Conservation (phyloP, 345 rosid genomes). For the Boechera retrofracta region DNA sequence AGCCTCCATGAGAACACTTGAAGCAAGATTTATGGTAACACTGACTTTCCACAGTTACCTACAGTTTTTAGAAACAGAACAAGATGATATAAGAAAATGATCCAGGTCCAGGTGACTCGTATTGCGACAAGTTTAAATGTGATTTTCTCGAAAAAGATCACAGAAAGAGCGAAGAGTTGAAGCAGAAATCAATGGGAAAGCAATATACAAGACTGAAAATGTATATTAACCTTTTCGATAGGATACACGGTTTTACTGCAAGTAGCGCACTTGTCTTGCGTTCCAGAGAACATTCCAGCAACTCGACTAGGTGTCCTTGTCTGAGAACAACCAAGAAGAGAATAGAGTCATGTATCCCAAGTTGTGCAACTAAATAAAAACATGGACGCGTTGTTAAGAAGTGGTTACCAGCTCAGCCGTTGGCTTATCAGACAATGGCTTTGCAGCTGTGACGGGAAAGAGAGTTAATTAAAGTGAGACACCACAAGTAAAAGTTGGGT, state of each 20-base stretch:
- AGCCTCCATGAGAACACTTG: slow-evolving; percentile 97
- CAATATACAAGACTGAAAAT: neutral
- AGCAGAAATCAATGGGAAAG: neutral
- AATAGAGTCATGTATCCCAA: slow-evolving; percentile 19
- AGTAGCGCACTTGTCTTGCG: slow-evolving; percentile 95
- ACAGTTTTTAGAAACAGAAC: neutral
- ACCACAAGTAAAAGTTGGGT: slow-evolving; percentile 12
- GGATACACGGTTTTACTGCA: slow-evolving; percentile 98
- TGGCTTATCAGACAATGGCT: slow-evolving; percentile 84
- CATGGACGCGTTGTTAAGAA: slow-evolving; percentile 22
- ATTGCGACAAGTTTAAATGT: neutral
- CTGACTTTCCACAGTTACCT: slow-evolving; percentile 90
- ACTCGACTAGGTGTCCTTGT: slow-evolving; percentile 94
- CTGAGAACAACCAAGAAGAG: slow-evolving; percentile 56
- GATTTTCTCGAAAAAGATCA: neutral
- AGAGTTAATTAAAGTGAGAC: slow-evolving; percentile 27
- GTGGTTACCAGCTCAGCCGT: slow-evolving; percentile 82
- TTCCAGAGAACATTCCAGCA: slow-evolving; percentile 95
- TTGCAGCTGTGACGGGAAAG: slow-evolving; percentile 75
- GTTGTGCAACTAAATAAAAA: slow-evolving; percentile 16
- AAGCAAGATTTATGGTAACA: slow-evolving; percentile 93
- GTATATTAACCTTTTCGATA: slow-evolving; percentile 78
- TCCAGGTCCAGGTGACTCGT: neutral
- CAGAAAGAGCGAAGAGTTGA: neutral
- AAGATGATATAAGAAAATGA: neutral